A percentile compares a stretch with the other conserved stretches of the same genome.
phyloP scores from a whole-genome alignment of 139 green algal species.

The Nannochloris sp. region DNA sequence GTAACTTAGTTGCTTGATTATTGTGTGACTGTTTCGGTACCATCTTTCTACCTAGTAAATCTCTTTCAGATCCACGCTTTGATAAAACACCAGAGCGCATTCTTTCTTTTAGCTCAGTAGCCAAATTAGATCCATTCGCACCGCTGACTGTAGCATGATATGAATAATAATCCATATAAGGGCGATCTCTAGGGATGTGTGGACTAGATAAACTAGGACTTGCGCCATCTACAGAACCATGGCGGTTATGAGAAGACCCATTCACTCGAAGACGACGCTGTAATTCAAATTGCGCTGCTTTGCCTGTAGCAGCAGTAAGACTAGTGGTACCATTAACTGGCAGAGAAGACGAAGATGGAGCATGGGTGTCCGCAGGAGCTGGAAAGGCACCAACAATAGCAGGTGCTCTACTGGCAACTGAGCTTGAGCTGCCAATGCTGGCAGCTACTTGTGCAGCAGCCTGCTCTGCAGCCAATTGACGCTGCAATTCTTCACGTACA shows the following conservation, averaged over 20 bases:
- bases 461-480: neutral
- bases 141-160: conserved; percentile 12
- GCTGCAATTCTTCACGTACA: conserved; percentile 2
- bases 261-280: neutral
- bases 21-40: neutral
- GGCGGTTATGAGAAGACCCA: neutral
- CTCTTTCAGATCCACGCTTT: neutral
- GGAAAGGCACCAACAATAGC: too few species aligned
- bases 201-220: neutral
- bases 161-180: neutral
- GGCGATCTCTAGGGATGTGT: neutral
- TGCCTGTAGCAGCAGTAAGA: neutral
- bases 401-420: neutral
- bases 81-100: neutral
- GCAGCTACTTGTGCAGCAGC: neutral
- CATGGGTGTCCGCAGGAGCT: too few species aligned
- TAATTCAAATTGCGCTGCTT: neutral
- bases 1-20: too few species aligned
- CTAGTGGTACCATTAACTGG: neutral
- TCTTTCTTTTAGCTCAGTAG: conserved; percentile 11
- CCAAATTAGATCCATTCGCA: conserved; percentile 5
- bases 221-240: neutral
- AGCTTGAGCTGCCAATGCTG: neutral
- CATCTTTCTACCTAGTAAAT: neutral
- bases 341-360: neutral